Conservation (phyloP, 164 flowering plant genomes). For the Tinospora cordifolia region DNA sequence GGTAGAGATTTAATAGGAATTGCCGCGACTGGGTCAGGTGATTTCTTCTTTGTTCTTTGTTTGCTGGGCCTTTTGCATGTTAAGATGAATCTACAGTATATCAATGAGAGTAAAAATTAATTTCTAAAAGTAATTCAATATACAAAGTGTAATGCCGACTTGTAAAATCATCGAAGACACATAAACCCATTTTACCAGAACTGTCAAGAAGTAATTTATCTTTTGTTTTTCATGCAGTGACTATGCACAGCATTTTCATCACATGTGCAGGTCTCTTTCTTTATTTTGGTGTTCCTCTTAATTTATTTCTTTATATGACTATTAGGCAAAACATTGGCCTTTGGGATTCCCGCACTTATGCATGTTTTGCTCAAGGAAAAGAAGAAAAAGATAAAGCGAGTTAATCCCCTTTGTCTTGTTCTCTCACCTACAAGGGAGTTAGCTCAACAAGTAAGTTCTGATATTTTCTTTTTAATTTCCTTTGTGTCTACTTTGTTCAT, state of each 20-base stretch:
- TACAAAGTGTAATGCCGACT: neutral
- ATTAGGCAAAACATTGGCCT: slow-evolving; percentile 89
- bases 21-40: slow-evolving; percentile 84
- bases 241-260: neutral
- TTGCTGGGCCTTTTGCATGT: neutral
- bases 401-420: slow-evolving; percentile 68
- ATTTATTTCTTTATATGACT: slow-evolving; percentile 4
- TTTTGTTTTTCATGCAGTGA: neutral
- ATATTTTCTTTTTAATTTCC: neutral
- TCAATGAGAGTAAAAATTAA: no score
- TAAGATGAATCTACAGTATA: no score
- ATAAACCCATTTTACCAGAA: neutral
- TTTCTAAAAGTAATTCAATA: no score
- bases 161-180: neutral
- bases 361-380: slow-evolving; percentile 58
- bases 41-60: neutral
- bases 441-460: slow-evolving; percentile 75
- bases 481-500: neutral
- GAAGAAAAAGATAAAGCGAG: slow-evolving; percentile 30
- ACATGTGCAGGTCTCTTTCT: neutral
- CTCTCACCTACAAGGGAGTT: slow-evolving; percentile 96
- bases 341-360: slow-evolving; percentile 87
- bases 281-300: neutral
- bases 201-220: neutral
- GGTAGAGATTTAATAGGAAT: slow-evolving; percentile 90